Evolutionary conservation across 1,284 basidiomycete species (phyloP).

Genomic region (Gymnopus androsaceus): DNA sequence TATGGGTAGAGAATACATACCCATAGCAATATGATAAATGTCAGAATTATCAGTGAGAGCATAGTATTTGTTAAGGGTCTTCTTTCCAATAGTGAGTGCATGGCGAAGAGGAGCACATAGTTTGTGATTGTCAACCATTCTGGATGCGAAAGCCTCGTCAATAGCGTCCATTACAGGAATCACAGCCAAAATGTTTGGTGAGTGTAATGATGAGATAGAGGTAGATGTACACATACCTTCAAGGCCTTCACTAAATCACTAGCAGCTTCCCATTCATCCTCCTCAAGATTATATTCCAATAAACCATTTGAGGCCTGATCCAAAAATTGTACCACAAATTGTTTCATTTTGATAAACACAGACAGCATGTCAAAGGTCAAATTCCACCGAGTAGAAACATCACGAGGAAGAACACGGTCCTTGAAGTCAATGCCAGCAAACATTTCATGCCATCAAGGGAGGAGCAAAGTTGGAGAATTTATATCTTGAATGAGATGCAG

Average conservation of each 20-base stretch:
- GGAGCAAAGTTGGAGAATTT: neutral
- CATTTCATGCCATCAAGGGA: neutral
- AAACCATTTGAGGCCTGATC: neutral
- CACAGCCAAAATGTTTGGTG: slow-evolving; percentile 13
- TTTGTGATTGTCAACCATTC: neutral
- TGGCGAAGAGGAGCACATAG: neutral
- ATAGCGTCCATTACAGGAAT: slow-evolving; percentile 15
- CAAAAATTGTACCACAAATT: neutral
- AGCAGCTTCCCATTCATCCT: neutral
- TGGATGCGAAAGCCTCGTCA: slow-evolving; percentile 12
- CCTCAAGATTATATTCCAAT: neutral
- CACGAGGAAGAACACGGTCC: neutral
- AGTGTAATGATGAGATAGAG: slow-evolving; percentile 10
- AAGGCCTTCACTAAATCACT: neutral
- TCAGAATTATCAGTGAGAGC: slow-evolving; percentile 15
- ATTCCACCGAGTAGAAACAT: neutral
- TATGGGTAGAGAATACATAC: slow-evolving; percentile 10
- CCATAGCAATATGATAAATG: slow-evolving; percentile 19
- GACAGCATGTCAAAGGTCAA: neutral
- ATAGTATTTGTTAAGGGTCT: slow-evolving; percentile 17
- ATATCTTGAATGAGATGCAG: too few relatives aligned
- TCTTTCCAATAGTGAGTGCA: slow-evolving; percentile 14
- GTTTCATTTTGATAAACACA: neutral
- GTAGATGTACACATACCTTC: neutral
- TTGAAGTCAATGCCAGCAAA: neutral